A percentile compares a stretch with the other conserved stretches of the same genome.
Conservation (phyloP, 2,329 filamentous ascomycete species). For the Raffaelea arxii region DNA sequence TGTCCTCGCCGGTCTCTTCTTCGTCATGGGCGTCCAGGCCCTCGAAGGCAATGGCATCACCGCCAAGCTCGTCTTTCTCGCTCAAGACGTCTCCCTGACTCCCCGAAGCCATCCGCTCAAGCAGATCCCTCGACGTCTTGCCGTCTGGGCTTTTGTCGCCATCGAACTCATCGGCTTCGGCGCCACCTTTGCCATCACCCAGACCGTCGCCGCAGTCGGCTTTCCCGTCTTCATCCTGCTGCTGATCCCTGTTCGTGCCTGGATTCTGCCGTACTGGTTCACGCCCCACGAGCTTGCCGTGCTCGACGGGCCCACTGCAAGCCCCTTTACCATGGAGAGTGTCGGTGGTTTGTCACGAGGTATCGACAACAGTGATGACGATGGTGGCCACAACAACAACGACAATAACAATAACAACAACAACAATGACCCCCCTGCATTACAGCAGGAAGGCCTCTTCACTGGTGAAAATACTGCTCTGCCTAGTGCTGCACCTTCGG, state of each 20-base stretch:
- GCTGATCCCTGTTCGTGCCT: slow-evolving; percentile 56
- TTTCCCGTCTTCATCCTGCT: slow-evolving; percentile 67
- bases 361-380: slow-evolving; percentile 12
- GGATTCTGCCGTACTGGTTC: slow-evolving; percentile 54
- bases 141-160: slow-evolving; percentile 63
- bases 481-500: slow-evolving; percentile 3
- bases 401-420: background rate
- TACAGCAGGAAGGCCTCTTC: background rate
- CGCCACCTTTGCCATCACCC: slow-evolving; percentile 70
- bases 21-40: slow-evolving; percentile 75
- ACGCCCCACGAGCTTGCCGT: slow-evolving; percentile 47
- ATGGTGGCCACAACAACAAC: background rate
- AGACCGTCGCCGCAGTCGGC: slow-evolving; percentile 73
- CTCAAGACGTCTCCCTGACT: slow-evolving; percentile 55
- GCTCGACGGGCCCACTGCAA: slow-evolving; percentile 67
- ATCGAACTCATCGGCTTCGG: slow-evolving; percentile 63
- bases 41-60: slow-evolving; percentile 71
- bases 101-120: slow-evolving; percentile 47
- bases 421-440: background rate
- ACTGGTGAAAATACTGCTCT: slow-evolving; percentile 1
- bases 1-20: slow-evolving; percentile 72
- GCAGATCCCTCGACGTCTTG: slow-evolving; percentile 47
- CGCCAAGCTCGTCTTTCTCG: slow-evolving; percentile 60
- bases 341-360: slow-evolving; percentile 51
- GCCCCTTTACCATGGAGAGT: slow-evolving; percentile 66